These are phyloP conservation scores for Lepiota venenata DNA, from an alignment of 768 basidiomycete species.

Conservation along the genomic window DNA sequence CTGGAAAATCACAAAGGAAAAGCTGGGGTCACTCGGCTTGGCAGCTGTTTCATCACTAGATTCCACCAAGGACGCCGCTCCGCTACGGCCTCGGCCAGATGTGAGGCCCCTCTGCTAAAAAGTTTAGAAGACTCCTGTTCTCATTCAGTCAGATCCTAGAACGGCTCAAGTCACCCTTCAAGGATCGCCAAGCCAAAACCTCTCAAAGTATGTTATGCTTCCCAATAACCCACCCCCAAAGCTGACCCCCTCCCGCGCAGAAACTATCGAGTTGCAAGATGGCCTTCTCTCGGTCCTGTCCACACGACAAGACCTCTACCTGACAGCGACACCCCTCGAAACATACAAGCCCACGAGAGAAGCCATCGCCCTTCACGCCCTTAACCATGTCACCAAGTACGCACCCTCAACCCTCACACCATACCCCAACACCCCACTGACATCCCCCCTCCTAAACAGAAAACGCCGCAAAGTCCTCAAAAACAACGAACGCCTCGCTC, in stretches of 20 bases:
- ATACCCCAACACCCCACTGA: background rate
- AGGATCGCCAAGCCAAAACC: conserved; percentile 49
- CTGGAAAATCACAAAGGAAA: conserved; percentile 54
- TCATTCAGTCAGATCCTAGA: conserved; percentile 45
- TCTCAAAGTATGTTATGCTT: conserved; percentile 39
- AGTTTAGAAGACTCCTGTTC: too few species aligned
- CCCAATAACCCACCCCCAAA: background rate
- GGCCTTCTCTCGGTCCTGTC: conserved; percentile 64
- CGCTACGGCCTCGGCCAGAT: conserved; percentile 28
- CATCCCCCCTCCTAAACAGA: conserved; percentile 41
- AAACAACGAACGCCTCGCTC: conserved; percentile 90
- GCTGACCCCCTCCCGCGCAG: conserved; percentile 33
- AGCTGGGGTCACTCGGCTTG: conserved; percentile 55
- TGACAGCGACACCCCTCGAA: conserved; percentile 64
- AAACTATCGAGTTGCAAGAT: conserved; percentile 48
- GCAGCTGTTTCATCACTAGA: conserved; percentile 48
- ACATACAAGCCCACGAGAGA: conserved; percentile 63
- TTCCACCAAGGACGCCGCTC: conserved; percentile 26
- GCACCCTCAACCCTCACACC: conserved; percentile 14
- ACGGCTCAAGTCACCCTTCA: conserved; percentile 53
- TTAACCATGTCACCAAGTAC: conserved; percentile 91
- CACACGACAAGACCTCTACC: conserved; percentile 73
- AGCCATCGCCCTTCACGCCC: conserved; percentile 69
- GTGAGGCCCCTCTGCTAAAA: too few species aligned
- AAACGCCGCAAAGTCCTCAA: conserved; percentile 88